Base-by-base conservation (phyloP, 2,329 filamentous ascomycete genomes). In the Setomelanomma holmii region DNA sequence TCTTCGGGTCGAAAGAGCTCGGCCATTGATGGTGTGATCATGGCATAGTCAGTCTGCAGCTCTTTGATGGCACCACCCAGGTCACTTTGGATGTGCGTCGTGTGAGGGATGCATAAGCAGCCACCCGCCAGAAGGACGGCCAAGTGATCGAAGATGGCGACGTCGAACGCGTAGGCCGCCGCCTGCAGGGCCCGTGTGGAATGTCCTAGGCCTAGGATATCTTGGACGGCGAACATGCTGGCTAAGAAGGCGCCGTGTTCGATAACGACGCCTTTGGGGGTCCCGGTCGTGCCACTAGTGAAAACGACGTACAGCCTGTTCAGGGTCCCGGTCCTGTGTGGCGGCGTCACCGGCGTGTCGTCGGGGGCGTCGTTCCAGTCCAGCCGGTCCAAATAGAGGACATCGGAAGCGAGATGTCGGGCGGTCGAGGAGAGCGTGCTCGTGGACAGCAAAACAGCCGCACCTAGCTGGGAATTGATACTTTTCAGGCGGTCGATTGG, bases 281-380 rank as follows among this genome's bases (percentile, higher is more conserved):
- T 78, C 0, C 89, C 90, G 0, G 89, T 93, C 21, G 86, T 91
- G 1, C 90, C 90, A n/a, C 88, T 91, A 0, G 89, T 93, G 70
- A 89, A 93, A 3, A 93, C 86, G 12, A 39, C 11, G 12, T 20
- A 39, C n/a, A 12, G n/a, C 12, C 6, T 6, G 24, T 30, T 30
- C 7, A 12, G 12, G 12, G 24, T 6, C 24, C 6, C 7, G 24
- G 12, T 6, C 24, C 24, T 6, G 12, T 6, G 7, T 7, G 12
- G 7, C 7, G 12, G 7, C 7, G 24, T 7, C 24, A 7, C 7
- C 12, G 12, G 7, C 7, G 6, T 12, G 6, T 30, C 24, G 24
- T 6, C 12, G 7, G 6, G 7, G 24, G 24, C 24, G 12, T 30
- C 24, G 6, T 7, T 12, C n/a, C n/a, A n/a, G n/a, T n/a, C n/a